Percentiles rank a stretch among this genome's conserved stretches.
These are phyloP conservation scores for Moesziomyces sp. DNA, from an alignment of 1,284 basidiomycete species.

Conservation along the genomic window DNA sequence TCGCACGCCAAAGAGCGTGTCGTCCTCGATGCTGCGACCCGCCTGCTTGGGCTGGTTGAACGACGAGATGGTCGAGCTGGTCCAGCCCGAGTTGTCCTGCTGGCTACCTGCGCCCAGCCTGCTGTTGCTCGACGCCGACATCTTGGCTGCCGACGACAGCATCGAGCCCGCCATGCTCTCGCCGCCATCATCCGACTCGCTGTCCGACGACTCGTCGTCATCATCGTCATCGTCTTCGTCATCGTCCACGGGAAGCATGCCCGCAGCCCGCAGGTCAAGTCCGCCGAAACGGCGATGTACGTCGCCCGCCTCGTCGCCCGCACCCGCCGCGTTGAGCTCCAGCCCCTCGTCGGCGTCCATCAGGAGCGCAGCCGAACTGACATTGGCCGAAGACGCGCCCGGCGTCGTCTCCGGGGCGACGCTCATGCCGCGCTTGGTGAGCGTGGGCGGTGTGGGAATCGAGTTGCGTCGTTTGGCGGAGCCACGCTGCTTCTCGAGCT, in stretches of 20 bases:
- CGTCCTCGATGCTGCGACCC: constrained; percentile 58
- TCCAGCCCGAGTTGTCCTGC: constrained; percentile 44
- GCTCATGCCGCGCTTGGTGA: constrained; percentile 48
- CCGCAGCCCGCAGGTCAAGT: constrained; percentile 15
- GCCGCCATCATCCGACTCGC: constrained; percentile 38
- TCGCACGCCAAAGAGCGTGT: constrained; percentile 63
- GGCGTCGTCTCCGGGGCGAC: constrained; percentile 22
- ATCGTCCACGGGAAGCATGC: constrained; percentile 24
- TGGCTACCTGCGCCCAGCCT: constrained; percentile 31
- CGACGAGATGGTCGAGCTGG: constrained; percentile 48
- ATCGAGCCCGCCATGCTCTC: constrained; percentile 34
- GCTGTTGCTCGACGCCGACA: constrained; percentile 45
- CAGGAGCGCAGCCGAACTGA: constrained; percentile 49
- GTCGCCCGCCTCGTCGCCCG: constrained; percentile 11
- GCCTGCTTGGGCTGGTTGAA: constrained; percentile 45
- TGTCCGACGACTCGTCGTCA: constrained; percentile 41
- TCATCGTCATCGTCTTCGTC: constrained; percentile 53
- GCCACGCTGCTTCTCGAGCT: constrained; percentile 21
- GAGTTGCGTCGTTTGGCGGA: constrained; percentile 50
- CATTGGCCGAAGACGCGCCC: constrained; percentile 17
- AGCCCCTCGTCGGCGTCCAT: constrained; percentile 58
- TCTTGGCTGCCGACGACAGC: constrained; percentile 43
- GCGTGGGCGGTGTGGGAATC: constrained; percentile 64
- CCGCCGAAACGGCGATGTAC: constrained; percentile 27
- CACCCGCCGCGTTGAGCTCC: constrained; percentile 22